Evolutionary conservation across 495 filamentous ascomycete genomes (phyloP), one percentile per base, ranked within the genome.

Genomic region (Usnea hakonensis): DNA sequence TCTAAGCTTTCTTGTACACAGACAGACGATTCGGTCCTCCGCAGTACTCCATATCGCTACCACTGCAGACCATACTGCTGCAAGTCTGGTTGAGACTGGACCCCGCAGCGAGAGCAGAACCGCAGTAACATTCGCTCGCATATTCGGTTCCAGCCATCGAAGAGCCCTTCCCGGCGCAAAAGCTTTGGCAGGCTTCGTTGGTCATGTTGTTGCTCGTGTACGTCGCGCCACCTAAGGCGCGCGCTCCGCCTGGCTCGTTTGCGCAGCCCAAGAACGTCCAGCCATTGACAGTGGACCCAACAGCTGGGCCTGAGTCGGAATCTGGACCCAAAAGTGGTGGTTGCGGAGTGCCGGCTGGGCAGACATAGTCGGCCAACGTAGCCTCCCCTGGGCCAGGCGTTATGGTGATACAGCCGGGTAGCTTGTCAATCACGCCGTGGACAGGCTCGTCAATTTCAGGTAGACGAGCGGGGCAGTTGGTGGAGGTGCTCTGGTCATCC

Each of bases 341-440:
- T 33, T 55, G 6, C 26, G 8, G 28, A 32, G 28, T 9, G 32
- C 10, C 16, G 16, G 57, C 57, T 16, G 40, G 43, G 67, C 67
- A 64, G 67, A 66, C 55, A 56, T 60, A 58, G 43, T 64, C 56
- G 14, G 63, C 46, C 17, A 53, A 38, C 17, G 43, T 41, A n/a
- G 73, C 73, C 38, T 62, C n/a, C 14, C 41, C 68, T 19, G 75
- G 75, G 9, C 77, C 76, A 38, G 64, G 35, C 13, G 66, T 71
- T 43, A 77, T 57, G 5, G 73, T 70, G 58, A 78, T 78, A 70
- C 77, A 79, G 30, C 77, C 77, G 11, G 77, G 77, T 10, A 79
- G 68, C 14, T 67, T 67, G n/a, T 58, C 53, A 10, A 79, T 61
- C 46, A 75, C 61, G 43, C 76, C 75, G 17, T 64, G 63, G 38